Conservation (phyloP, 768 basidiomycete species). For the Kwoniella pini region DNA sequence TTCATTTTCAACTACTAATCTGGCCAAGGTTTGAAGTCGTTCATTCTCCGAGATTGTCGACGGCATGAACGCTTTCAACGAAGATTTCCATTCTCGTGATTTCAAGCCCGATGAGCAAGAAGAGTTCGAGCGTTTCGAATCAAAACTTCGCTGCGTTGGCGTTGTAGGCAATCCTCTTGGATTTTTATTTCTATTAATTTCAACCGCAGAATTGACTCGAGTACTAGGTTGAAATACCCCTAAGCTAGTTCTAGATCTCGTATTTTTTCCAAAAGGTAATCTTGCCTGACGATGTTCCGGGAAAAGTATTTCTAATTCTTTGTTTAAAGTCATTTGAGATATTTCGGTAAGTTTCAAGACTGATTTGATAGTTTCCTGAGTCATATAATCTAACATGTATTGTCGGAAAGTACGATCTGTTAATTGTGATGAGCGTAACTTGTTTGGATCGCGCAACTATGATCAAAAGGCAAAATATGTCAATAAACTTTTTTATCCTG, state of each 20-base stretch:
- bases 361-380: slow-evolving; percentile 20
- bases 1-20: slow-evolving; percentile 33
- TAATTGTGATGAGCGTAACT: slow-evolving; percentile 34
- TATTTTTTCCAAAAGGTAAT: not conserved
- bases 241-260: not conserved
- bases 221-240: slow-evolving; percentile 10
- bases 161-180: no score
- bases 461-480: not conserved
- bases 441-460: slow-evolving; percentile 41
- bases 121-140: no score
- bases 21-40: slow-evolving; percentile 30
- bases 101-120: no score
- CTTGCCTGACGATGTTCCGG: slow-evolving; percentile 9
- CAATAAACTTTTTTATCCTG: no score
- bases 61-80: slow-evolving; percentile 26
- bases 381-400: slow-evolving; percentile 47
- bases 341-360: not conserved
- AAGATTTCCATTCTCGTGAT: not conserved
- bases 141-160: no score
- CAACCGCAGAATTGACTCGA: not conserved
- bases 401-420: slow-evolving; percentile 45
- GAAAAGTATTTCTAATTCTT: slow-evolving; percentile 11
- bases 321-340: not conserved
- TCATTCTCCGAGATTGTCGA: slow-evolving; percentile 21
- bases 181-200: no score